A percentile compares a stretch with the other conserved stretches of the same genome.
phyloP scores from a whole-genome alignment of 176 grass and related monocot species.

The Triticum aestivum region DNA sequence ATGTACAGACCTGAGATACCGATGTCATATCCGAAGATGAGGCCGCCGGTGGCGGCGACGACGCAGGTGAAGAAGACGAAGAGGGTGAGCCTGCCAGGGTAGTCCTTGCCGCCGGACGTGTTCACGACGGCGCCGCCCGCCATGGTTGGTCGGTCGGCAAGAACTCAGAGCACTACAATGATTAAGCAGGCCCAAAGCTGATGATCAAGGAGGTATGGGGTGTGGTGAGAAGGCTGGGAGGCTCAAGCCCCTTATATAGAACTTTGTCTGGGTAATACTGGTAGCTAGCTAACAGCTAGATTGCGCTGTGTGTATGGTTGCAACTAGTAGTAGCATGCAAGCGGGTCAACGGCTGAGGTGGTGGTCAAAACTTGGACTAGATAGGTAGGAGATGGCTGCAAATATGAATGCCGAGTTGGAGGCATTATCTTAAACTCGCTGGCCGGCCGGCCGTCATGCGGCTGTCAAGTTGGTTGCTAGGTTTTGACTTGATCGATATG shows the following conservation, averaged over 20 bases:
- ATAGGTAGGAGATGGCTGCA: not conserved
- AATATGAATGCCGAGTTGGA: constrained; percentile 32
- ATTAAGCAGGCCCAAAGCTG: not conserved
- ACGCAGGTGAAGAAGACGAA: constrained; percentile 59
- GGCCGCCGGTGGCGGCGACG: constrained; percentile 59
- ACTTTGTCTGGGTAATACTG: not conserved
- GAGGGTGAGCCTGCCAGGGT: constrained; percentile 62
- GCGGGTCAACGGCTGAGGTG: constrained; percentile 24
- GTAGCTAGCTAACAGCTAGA: constrained; percentile 5
- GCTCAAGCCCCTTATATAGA: not conserved
- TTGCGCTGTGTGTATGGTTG: not conserved
- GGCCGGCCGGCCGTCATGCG: not conserved
- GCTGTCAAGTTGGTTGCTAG: not conserved
- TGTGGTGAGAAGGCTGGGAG: not conserved
- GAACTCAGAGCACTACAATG: not conserved
- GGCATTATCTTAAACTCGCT: constrained; percentile 23
- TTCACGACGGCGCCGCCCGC: constrained; percentile 55
- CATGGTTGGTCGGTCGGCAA: constrained; percentile 15
- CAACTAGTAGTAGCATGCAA: not conserved
- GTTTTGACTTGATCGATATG: not conserved
- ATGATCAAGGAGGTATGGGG: not conserved
- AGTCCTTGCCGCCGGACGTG: constrained; percentile 44
- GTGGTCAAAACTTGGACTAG: not conserved
- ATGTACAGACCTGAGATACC: constrained; percentile 50
- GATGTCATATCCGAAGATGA: constrained; percentile 74